These are phyloP conservation scores for Exophiala lecanii-corni DNA, from an alignment of 2,329 filamentous ascomycete genomes.

Conservation along the genomic window DNA sequence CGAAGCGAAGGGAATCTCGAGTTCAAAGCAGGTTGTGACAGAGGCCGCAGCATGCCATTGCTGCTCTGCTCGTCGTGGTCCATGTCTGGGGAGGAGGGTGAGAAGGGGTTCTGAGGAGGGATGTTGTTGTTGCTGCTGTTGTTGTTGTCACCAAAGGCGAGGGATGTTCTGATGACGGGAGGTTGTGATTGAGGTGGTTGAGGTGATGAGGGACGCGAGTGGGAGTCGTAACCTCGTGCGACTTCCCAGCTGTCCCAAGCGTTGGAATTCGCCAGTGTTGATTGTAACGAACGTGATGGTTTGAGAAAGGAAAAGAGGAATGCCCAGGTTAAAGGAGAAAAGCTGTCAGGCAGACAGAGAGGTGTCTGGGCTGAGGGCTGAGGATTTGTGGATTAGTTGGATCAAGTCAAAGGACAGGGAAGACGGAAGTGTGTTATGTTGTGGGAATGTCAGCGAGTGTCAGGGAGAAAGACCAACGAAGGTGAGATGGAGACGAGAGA, in stretches of 20 bases:
- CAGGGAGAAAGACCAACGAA: not conserved
- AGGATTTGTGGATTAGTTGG: slow-evolving; percentile 3
- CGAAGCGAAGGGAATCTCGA: slow-evolving; percentile 28
- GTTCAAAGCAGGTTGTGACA: slow-evolving; percentile 24
- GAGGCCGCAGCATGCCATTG: slow-evolving; percentile 22
- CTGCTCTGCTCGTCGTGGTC: slow-evolving; percentile 23
- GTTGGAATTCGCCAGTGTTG: slow-evolving; percentile 20
- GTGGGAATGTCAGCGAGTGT: not conserved
- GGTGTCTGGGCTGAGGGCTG: slow-evolving; percentile 6
- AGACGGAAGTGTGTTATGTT: no score
- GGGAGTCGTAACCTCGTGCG: slow-evolving; percentile 23
- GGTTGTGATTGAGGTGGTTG: slow-evolving; percentile 7
- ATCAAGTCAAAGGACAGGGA: no score
- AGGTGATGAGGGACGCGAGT: slow-evolving; percentile 15
- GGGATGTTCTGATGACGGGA: slow-evolving; percentile 3
- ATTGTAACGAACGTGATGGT: slow-evolving; percentile 8
- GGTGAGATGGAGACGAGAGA: not conserved
- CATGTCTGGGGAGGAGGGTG: slow-evolving; percentile 12
- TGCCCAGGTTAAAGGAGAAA: slow-evolving; percentile 1
- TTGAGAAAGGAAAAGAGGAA: not conserved
- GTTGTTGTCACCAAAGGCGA: slow-evolving; percentile 10
- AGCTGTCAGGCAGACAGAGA: slow-evolving; percentile 1
- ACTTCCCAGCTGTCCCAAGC: slow-evolving; percentile 26
- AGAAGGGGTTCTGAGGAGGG: not conserved
- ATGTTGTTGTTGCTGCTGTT: slow-evolving; percentile 7